Evolutionary conservation across 768 basidiomycete genomes (phyloP).

Genomic region (Collybiopsis confluens): DNA sequence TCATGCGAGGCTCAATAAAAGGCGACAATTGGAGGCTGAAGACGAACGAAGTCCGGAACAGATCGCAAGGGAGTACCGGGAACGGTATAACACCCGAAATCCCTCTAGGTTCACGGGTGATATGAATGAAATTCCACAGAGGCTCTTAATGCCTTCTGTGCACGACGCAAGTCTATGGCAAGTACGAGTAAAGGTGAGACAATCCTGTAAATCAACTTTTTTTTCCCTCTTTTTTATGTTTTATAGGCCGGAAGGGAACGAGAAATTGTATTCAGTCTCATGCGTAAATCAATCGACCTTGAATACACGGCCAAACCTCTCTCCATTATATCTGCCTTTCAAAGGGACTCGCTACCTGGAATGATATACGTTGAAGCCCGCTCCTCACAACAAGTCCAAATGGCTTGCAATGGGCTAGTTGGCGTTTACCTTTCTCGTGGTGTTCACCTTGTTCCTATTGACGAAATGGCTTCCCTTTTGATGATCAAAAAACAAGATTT

Average conservation of each 20-base stretch:
- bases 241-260: constrained; percentile 84
- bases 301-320: constrained; percentile 77
- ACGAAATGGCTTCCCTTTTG: constrained; percentile 95
- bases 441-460: constrained; percentile 84
- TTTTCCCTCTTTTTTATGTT: neutral
- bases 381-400: constrained; percentile 77
- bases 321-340: constrained; percentile 89
- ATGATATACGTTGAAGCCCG: constrained; percentile 97
- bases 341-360: constrained; percentile 90
- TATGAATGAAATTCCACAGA: constrained; percentile 89
- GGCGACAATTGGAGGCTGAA: constrained; percentile 59
- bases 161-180: constrained; percentile 97
- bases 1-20: constrained; percentile 64
- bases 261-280: constrained; percentile 89
- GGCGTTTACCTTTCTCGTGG: constrained; percentile 86
- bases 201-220: neutral
- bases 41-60: constrained; percentile 78
- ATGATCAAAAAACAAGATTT: constrained; percentile 91
- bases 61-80: constrained; percentile 77
- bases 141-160: constrained; percentile 93
- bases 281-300: constrained; percentile 86
- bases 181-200: constrained; percentile 80
- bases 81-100: constrained; percentile 64
- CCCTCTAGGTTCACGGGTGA: constrained; percentile 81
- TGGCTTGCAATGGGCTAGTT: constrained; percentile 86